These are phyloP conservation scores for Fusarium brachygibbosum DNA, from an alignment of 2,329 filamentous ascomycete genomes.

Conservation along the genomic window DNA sequence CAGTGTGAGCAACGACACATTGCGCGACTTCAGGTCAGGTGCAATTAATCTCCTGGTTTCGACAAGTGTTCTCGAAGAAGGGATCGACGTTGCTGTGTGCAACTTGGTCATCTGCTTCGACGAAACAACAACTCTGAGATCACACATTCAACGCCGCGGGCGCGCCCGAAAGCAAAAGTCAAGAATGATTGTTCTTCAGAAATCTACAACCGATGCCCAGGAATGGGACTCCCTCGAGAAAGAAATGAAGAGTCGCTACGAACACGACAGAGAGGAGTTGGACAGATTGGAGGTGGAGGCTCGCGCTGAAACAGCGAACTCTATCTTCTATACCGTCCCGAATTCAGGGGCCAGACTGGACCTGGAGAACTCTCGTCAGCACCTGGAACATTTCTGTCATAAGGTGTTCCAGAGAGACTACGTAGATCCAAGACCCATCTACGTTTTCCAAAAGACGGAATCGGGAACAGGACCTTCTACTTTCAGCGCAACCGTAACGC, in stretches of 20 bases:
- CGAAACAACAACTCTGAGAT: constrained; percentile 63
- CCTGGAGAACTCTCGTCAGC: constrained; percentile 78
- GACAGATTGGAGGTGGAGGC: constrained; percentile 64
- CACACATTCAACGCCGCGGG: constrained; percentile 70
- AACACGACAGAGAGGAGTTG: constrained; percentile 70
- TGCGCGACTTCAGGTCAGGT: constrained; percentile 66
- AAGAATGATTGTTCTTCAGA: constrained; percentile 61
- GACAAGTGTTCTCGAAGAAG: constrained; percentile 76
- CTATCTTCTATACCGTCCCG: constrained; percentile 54
- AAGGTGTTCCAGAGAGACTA: constrained; percentile 70
- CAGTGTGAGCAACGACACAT: constrained; percentile 51
- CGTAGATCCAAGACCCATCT: constrained; percentile 76
- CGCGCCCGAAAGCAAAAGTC: constrained; percentile 66
- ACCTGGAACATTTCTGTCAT: constrained; percentile 85
- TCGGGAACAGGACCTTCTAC: constrained; percentile 37
- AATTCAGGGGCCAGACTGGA: constrained; percentile 74
- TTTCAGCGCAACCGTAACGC: constrained; percentile 71
- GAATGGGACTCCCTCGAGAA: constrained; percentile 77
- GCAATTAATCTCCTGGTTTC: constrained; percentile 70
- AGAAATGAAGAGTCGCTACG: constrained; percentile 78
- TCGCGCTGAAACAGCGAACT: constrained; percentile 50
- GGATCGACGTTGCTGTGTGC: constrained; percentile 75
- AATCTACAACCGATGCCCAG: constrained; percentile 45
- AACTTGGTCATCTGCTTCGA: constrained; percentile 73
- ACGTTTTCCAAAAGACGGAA: constrained; percentile 63